These are phyloP conservation scores for Neurospora sp. DNA, from an alignment of 495 filamentous ascomycete genomes.

Conservation along the genomic window DNA sequence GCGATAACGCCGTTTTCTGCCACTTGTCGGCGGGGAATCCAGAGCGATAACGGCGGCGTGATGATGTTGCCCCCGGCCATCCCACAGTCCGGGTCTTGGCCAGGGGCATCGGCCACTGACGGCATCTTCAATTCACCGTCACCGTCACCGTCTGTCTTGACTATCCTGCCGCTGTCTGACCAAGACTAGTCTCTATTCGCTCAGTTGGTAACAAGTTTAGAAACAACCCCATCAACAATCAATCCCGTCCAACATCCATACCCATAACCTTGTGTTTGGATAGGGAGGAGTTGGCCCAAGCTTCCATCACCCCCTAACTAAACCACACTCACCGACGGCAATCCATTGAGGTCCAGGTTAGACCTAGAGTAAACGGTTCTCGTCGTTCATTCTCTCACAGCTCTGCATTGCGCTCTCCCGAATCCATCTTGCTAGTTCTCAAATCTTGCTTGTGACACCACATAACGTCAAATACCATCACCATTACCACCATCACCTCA, in stretches of 20 bases:
- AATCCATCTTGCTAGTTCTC: neutral
- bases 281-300: neutral
- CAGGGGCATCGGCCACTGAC: neutral
- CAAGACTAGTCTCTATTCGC: neutral
- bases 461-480: neutral
- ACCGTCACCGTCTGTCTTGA: neutral
- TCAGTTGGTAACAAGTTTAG: neutral
- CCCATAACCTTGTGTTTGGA: neutral
- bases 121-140: neutral
- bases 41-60: slow-evolving; percentile 19
- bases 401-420: neutral
- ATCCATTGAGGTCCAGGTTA: neutral
- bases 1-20: slow-evolving; percentile 19
- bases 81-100: neutral
- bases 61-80: neutral
- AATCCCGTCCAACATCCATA: neutral
- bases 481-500: neutral
- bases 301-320: neutral
- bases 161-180: neutral
- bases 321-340: neutral
- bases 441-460: neutral
- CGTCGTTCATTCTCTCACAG: neutral
- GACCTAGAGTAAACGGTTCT: neutral
- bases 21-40: slow-evolving; percentile 14
- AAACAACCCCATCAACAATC: neutral